Conservation (phyloP, 2,329 filamentous ascomycete species). For the Onygenales sp. region DNA sequence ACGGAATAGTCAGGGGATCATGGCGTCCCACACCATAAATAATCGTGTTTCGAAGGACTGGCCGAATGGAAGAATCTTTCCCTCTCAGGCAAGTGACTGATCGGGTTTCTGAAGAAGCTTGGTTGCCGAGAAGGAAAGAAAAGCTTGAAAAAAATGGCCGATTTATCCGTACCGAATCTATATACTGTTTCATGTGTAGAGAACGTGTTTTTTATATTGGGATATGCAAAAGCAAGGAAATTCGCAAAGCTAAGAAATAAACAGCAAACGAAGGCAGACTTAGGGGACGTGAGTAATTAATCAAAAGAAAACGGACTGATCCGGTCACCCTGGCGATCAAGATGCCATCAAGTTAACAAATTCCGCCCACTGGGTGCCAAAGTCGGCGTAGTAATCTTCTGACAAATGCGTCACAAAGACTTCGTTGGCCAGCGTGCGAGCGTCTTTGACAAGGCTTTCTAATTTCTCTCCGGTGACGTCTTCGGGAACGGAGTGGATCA, state of each 20-base stretch:
- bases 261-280: not conserved
- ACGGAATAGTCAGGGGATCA: not conserved
- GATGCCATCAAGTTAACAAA: slow-evolving; percentile 27
- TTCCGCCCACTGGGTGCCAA: slow-evolving; percentile 27
- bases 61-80: too few species aligned
- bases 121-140: too few species aligned
- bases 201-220: too few species aligned
- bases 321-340: slow-evolving; percentile 2
- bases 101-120: too few species aligned
- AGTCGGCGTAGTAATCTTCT: slow-evolving; percentile 32
- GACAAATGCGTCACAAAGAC: slow-evolving; percentile 32
- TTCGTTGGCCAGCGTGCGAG: slow-evolving; percentile 27
- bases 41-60: too few species aligned
- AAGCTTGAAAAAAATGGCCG: too few species aligned
- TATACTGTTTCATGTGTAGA: too few species aligned
- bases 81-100: too few species aligned
- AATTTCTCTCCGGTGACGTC: slow-evolving; percentile 21
- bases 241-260: not conserved
- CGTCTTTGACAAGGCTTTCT: slow-evolving; percentile 24
- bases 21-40: not conserved
- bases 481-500: slow-evolving; percentile 31
- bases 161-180: too few species aligned
- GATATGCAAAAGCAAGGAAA: too few species aligned
- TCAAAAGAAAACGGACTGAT: not conserved
- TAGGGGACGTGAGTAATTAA: not conserved